A percentile compares a stretch with the other conserved stretches of the same genome.
phyloP scores from a whole-genome alignment of 306 rosid genomes.

The Pyrus communis region DNA sequence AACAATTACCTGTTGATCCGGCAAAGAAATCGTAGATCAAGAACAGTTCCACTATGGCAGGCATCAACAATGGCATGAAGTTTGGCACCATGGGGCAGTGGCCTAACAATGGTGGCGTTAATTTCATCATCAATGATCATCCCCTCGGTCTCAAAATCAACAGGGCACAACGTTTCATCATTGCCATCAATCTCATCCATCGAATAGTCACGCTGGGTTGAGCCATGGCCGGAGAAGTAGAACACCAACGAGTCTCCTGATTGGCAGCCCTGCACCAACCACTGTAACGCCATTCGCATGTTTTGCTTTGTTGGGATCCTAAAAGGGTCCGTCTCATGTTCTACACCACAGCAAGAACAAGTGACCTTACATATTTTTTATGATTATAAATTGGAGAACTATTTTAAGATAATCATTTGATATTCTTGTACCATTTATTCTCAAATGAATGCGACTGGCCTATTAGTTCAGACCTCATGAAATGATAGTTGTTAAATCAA shows the following conservation, averaged over 20 bases:
- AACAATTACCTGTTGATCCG: conserved; percentile 38
- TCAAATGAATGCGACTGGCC: no score
- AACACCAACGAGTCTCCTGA: conserved; percentile 57
- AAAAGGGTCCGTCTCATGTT: conserved; percentile 34
- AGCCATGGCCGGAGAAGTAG: conserved; percentile 62
- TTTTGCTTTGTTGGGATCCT: conserved; percentile 49
- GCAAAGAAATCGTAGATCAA: conserved; percentile 51
- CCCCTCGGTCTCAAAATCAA: conserved; percentile 44
- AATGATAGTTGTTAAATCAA: no score
- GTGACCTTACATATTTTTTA: no score
- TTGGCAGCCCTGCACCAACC: conserved; percentile 50
- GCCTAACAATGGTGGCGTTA: conserved; percentile 53
- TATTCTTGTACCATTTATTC: no score
- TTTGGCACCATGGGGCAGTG: conserved; percentile 43
- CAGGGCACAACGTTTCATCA: conserved; percentile 59
- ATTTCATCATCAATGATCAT: conserved; percentile 56
- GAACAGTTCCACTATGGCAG: conserved; percentile 53
- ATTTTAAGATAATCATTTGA: no score
- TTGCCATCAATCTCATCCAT: conserved; percentile 50
- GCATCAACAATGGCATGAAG: conserved; percentile 64
- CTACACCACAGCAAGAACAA: conserved; percentile 8
- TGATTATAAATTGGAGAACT: no score
- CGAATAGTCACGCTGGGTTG: conserved; percentile 20
- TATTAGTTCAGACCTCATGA: no score
- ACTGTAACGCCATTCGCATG: conserved; percentile 43